Evolutionary conservation across 768 basidiomycete genomes (phyloP).

Genomic region (Ramaria rubella): DNA sequence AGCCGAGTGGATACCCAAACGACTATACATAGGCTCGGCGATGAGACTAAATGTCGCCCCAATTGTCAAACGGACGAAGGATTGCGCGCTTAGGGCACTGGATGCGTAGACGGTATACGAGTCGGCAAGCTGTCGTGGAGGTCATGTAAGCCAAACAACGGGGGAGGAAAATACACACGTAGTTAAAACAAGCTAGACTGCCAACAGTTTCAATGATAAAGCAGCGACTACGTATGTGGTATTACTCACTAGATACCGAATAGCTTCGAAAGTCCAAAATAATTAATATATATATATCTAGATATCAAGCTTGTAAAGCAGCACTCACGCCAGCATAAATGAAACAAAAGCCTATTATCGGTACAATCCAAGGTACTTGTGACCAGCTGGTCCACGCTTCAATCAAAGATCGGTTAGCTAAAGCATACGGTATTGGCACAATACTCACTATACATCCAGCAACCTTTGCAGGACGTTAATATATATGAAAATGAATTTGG

Average conservation of each 20-base stretch:
- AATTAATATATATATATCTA: background rate
- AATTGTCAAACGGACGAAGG: background rate
- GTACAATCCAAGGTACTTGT: background rate
- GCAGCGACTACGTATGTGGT: background rate
- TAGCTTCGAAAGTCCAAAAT: background rate
- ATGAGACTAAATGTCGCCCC: constrained; percentile 1
- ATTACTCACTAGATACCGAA: constrained; percentile 5
- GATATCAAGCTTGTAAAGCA: background rate
- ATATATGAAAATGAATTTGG: background rate
- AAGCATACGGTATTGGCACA: background rate
- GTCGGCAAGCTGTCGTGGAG: background rate
- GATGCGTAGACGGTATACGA: constrained; percentile 5
- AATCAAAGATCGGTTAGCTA: background rate
- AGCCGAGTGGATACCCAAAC: constrained; percentile 2
- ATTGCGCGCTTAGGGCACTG: constrained; percentile 5
- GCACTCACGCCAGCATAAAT: constrained; percentile 2
- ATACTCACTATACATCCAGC: constrained; percentile 9
- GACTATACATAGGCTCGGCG: constrained; percentile 1
- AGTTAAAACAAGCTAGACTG: constrained; percentile 6
- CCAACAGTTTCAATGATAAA: background rate
- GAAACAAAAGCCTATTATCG: background rate
- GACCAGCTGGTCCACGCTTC: constrained; percentile 7
- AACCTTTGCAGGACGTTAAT: constrained; percentile 1
- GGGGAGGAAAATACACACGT: background rate
- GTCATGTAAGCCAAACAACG: background rate